phyloP scores from a whole-genome alignment of 805 yeast genomes.

The Starmerella kuoi region DNA sequence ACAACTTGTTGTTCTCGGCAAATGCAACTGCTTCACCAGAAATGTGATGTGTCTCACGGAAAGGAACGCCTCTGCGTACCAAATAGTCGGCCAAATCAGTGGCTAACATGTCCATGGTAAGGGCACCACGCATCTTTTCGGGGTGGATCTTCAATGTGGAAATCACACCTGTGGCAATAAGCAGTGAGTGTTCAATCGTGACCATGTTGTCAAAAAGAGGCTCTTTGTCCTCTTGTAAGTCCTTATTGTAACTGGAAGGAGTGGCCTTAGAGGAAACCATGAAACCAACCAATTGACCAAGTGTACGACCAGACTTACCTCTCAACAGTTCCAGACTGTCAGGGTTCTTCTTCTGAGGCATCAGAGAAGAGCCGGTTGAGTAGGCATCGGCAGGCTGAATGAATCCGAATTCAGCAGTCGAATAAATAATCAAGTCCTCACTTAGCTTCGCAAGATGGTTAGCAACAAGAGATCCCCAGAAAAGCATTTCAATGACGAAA shows the following conservation, averaged over 20 bases:
- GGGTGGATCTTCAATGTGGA: conserved; percentile 68
- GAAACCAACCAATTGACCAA: conserved; percentile 90
- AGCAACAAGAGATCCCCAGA: conserved; percentile 91
- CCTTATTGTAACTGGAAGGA: conserved; percentile 96
- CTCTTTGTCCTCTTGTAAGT: conserved; percentile 98
- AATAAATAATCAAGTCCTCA: conserved; percentile 89
- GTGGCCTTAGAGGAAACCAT: conserved; percentile 94
- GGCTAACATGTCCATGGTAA: conserved; percentile 98
- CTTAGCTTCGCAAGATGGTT: conserved; percentile 89
- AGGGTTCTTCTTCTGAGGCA: conserved; percentile 99
- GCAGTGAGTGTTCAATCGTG: conserved; percentile 86
- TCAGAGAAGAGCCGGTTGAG: conserved; percentile 93
- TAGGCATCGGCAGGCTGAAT: conserved; percentile 90
- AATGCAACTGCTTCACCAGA: conserved; percentile 92
- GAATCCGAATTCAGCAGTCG: conserved; percentile 96
- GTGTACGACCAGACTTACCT: conserved; percentile 95
- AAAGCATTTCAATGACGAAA: conserved; percentile 87
- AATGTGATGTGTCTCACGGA: conserved; percentile 97
- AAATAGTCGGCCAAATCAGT: conserved; percentile 96
- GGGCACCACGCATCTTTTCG: conserved; percentile 69
- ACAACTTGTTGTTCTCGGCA: conserved; percentile 65
- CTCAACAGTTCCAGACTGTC: conserved; percentile 89
- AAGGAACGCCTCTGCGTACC: conserved; percentile 96
- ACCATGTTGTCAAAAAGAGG: conserved; percentile 86
- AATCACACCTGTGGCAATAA: conserved; percentile 91